Base-by-base conservation (phyloP, 257 asterid species). In the Plantago elongata region DNA sequence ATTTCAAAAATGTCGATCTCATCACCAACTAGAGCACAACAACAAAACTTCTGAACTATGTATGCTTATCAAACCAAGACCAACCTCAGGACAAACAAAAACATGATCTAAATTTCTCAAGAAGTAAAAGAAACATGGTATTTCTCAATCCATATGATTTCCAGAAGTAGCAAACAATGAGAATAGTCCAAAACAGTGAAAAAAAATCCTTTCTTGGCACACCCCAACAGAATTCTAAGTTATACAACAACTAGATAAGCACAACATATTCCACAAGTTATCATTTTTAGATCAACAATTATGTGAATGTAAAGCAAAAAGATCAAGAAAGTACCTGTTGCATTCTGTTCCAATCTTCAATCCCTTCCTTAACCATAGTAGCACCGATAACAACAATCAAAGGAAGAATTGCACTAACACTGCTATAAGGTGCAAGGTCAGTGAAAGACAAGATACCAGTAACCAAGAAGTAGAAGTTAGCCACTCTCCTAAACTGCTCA, bases 401-500 rank as follows among this genome's bases (percentile, higher is more conserved):
- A 5, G 98, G 98, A 65, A 84, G 3, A 45, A 91, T 67, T 17
- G 94, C 77, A 75, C 95, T 88, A 27, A 81, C 74, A 58, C 96
- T 86, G 63, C 84, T 60, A 13, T 82, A 88, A 50, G 98, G 96
- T 7, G 95, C 91, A 51, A 88, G 74, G 0, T 65, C 3, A 18
- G 98, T 91, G 76, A 91, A 88, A 27, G 98, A 64, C 82, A 91
- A 65, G 51, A 69, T 54, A n/a, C 83, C 98, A 54, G 74, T 72
- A 45, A 91, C 91, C 56, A 91, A 86, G 67, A 91, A 91, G 80
- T 69, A 91, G 57, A 91, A 91, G 51, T 91, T 91, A 27, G 98
- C 98, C 45, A 88, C 96, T 62, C 98, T 88, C 57, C 98, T 82
- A 64, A 91, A 91, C 86, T 91, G 98, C 76, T 91, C 98, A 75